Percentiles rank a stretch among this genome's conserved stretches.
These are phyloP conservation scores for Gossypium thurberi DNA, from an alignment of 345 rosid genomes.

Conservation along the genomic window DNA sequence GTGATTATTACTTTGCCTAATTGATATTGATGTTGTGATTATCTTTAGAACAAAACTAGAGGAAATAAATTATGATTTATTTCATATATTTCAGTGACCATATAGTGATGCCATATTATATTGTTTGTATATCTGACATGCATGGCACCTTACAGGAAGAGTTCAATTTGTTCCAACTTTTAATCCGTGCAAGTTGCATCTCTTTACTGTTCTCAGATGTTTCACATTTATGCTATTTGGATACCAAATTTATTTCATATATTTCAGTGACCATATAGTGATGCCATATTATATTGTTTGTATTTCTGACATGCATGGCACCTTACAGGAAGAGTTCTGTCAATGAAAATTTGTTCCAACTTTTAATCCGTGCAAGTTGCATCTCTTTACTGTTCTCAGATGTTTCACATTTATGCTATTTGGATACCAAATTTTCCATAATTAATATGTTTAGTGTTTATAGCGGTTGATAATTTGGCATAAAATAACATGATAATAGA, in stretches of 20 bases:
- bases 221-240: neutral
- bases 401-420: neutral
- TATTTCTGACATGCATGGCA: neutral
- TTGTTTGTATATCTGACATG: neutral
- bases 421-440: neutral
- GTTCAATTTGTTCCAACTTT: neutral
- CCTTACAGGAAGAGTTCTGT: neutral
- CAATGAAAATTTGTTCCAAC: neutral
- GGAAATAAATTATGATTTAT: neutral
- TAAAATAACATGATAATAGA: neutral
- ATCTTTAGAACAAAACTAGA: neutral
- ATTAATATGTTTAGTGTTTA: neutral
- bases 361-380: neutral
- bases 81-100: neutral
- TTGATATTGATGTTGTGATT: neutral
- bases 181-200: neutral
- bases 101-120: neutral
- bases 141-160: neutral
- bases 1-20: slow-evolving; percentile 3
- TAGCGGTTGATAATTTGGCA: neutral
- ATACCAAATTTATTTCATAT: neutral
- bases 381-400: neutral
- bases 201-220: neutral
- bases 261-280: neutral
- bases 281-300: neutral